These are phyloP conservation scores for Eucalyptus polyanthemos DNA, from an alignment of 345 rosid species.

Conservation along the genomic window DNA sequence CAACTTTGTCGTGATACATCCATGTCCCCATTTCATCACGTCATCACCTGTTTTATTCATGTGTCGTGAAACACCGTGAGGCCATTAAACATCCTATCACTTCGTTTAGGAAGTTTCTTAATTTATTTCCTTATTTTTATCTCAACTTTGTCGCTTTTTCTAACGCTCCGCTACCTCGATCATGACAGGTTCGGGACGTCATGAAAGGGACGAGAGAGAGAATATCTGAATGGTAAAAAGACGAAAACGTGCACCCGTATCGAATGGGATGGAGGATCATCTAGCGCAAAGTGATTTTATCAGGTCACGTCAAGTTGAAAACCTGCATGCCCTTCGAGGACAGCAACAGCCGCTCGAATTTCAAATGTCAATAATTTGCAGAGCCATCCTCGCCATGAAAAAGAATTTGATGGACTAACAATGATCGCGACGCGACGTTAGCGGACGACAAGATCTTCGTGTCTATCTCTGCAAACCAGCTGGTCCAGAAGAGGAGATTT, in stretches of 20 bases:
- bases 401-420: neutral
- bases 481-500: neutral
- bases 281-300: neutral
- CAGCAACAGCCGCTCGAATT: neutral
- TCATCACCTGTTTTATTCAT: neutral
- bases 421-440: neutral
- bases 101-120: neutral
- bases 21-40: neutral
- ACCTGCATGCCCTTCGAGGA: neutral
- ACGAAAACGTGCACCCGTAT: neutral
- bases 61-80: neutral
- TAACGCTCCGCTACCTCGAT: neutral
- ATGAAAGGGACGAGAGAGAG: neutral
- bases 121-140: neutral
- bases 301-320: neutral
- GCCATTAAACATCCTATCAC: too few species aligned
- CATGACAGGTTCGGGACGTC: neutral
- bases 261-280: neutral
- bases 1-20: neutral
- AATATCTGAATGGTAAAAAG: neutral
- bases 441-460: neutral
- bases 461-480: neutral
- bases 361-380: neutral
- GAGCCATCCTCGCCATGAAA: neutral
- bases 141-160: neutral